Base-by-base conservation (phyloP, 192 early-diverging fungal genomes). In the Coemansia pectinata region DNA sequence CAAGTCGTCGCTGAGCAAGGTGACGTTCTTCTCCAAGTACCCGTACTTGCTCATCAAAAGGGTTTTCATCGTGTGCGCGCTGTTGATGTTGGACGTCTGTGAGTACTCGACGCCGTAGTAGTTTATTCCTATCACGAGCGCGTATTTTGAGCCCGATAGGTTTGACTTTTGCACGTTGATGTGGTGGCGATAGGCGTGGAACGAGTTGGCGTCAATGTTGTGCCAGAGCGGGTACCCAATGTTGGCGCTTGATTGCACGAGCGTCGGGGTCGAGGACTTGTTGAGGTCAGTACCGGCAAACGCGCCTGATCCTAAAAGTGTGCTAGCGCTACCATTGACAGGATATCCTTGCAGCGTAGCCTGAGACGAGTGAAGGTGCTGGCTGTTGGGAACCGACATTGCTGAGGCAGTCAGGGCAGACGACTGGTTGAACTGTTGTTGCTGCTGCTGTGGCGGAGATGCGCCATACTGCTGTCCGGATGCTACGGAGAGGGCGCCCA, bases 1-100 rank as follows among this genome's bases (percentile, higher is more conserved):
- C 58, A 91, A 85, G 67, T 91, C 89, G 68, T 93, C 91, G 57
- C 90, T 93, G 68, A 93, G 76, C 62, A 87, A 69, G 23, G 90
- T 72, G 55, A 90, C 85, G 71, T 87, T 81, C 19, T 76, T 76
- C 59, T 86, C 86, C 14, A 48, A 27, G 78, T 90, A 92, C 11
- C 86, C 85, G 66, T 83, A 91, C 38, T 79, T 70, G 33, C 69
- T 67, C 25, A 81, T 70, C 36, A 94, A 76, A 60, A 91, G 89
- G 27, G 71, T 69, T 63, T 83, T 83, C 23, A 94, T 79, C 66
- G 89, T 86, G 17, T 74, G 71, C 12, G 84, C 83, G 52, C 80
- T 67, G 73, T 82, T 83, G 73, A 84, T 84, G 75, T 86, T 86
- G 5, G 85, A 83, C 27, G 85, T 83, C 44, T 86, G 84, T 69